phyloP scores from a whole-genome alignment of 2,329 filamentous ascomycete species.

The Colletotrichum tanaceti region DNA sequence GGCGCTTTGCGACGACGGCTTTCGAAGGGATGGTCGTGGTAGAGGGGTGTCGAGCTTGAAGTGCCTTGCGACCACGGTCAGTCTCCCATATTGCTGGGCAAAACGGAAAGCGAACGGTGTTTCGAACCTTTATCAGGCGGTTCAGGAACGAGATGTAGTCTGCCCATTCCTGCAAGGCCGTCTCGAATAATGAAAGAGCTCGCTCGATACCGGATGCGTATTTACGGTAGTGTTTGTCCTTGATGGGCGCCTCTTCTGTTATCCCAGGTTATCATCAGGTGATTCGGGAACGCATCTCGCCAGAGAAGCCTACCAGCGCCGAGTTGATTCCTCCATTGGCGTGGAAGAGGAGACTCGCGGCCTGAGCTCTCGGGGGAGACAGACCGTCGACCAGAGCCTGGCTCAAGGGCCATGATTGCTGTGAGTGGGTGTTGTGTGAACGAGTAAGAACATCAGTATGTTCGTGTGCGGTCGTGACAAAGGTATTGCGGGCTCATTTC shows the following conservation, averaged over 20 bases:
- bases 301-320: slow-evolving; percentile 73
- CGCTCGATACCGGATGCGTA: slow-evolving; percentile 91
- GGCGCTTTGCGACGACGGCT: slow-evolving; percentile 83
- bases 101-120: neutral
- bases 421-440: slow-evolving; percentile 27
- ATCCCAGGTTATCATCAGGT: slow-evolving; percentile 29
- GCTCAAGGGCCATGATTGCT: slow-evolving; percentile 72
- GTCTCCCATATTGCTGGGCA: neutral
- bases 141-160: slow-evolving; percentile 99
- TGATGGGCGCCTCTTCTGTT: slow-evolving; percentile 65
- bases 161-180: slow-evolving; percentile 96
- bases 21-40: slow-evolving; percentile 83
- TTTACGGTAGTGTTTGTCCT: slow-evolving; percentile 81
- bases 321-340: slow-evolving; percentile 81
- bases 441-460: slow-evolving; percentile 38
- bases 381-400: slow-evolving; percentile 66
- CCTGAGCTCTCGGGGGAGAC: slow-evolving; percentile 86
- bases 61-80: slow-evolving; percentile 66
- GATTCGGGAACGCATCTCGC: slow-evolving; percentile 13
- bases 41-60: slow-evolving; percentile 85
- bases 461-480: slow-evolving; percentile 32
- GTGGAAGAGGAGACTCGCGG: slow-evolving; percentile 78
- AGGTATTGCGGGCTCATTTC: slow-evolving; percentile 45
- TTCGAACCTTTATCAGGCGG: slow-evolving; percentile 82
- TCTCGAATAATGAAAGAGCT: slow-evolving; percentile 90